Evolutionary conservation across 139 green algal species (phyloP), one percentile per base, ranked within the genome.

Genomic region (Marvania coccoides): DNA sequence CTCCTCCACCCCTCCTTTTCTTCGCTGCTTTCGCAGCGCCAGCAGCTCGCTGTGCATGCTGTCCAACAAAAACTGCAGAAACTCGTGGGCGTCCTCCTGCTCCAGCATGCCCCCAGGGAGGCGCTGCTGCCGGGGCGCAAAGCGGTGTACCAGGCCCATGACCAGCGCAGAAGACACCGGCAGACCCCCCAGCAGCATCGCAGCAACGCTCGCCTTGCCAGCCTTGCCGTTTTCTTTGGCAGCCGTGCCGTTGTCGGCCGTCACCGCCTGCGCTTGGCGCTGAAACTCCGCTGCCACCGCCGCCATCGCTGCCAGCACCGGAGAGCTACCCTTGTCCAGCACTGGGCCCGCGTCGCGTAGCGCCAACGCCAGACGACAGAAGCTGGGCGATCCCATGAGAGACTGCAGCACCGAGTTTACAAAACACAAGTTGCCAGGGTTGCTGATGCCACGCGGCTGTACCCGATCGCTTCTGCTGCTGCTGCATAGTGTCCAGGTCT

Each of bases 61-160:
- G 60, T 93, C 83, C 30, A 92, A 51, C 53, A 95, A 62, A 63
- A 79, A 88, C 48, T 84, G 72, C 3, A 94, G 67, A 64, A 93
- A 95, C 76, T 95, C 88, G 63, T 90, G 78, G 23, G 86, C 87
- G 37, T 94, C 87, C 65, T 94, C 76, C 77, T 94, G 87, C 69
- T 93, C 81, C 35, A 82, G 74, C 30, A 23, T 19, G 15, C 14
- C 23, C 23, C 40, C 28, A 8, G 26, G 6, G 68, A 4, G 10
- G 8, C 15, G 58, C 42, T 30, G 65, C 34, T 70, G 46, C 30
- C 34, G 55, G 4, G 80, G 84, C 62, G 65, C 78, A 75, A 91
- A 90, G 24, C 47, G 55, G 23, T 71, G 65, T 8, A 91, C 70
- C 2, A 87, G 70, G 2, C 53, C 40, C 34, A 80, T 79, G 35